Base-by-base conservation (phyloP, 805 yeast genomes). In the Barnettozyma populi region DNA sequence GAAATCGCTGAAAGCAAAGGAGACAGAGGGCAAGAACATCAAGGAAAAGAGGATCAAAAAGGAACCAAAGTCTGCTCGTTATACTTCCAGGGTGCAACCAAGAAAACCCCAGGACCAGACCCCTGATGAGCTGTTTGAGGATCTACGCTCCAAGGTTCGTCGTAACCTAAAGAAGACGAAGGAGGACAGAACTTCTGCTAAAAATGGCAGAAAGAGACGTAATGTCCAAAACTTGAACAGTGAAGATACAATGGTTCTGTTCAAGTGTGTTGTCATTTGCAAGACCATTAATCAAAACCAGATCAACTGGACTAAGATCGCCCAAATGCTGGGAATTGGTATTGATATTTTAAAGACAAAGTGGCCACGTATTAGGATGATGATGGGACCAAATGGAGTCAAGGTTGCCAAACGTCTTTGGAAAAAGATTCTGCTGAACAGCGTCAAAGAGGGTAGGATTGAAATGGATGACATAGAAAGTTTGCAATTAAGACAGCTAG, bases 301-400 rank as follows among this genome's bases (percentile, higher is more conserved):
- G 7, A 83, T 86, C 35, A 82, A 80, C 50, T 90, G 95, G 85
- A 74, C 72, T 0, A 64, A 72, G 32, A 80, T 90, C 7, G 71
- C 84, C 0, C 59, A 57, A 0, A 61, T 78, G 6, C 75, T 86
- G 41, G 71, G 63, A 16, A 59, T 67, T 24, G 62, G 70, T 0
- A 66, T 75, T 2, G 76, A 72, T 8, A 68, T 72, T 10, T 65
- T 84, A 24, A 74, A 73, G 52, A 76, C 78, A 44, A 81, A 78
- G 50, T 90, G 97, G 97, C 79, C 84, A 2, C 70, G 77, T 18
- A 72, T 86, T 8, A 73, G 87, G 38, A 70, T 55, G 72, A 76
- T 51, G 74, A 78, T 83, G 35, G 94, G 94, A 0, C 64, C 67
- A 14, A 71, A 74, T 44, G 85, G 82, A 0, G 69, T 85, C 38